Evolutionary conservation across 2,329 filamentous ascomycete species (phyloP), one percentile per base, ranked within the genome.

Genomic region (Dothiorella sarmentorum): DNA sequence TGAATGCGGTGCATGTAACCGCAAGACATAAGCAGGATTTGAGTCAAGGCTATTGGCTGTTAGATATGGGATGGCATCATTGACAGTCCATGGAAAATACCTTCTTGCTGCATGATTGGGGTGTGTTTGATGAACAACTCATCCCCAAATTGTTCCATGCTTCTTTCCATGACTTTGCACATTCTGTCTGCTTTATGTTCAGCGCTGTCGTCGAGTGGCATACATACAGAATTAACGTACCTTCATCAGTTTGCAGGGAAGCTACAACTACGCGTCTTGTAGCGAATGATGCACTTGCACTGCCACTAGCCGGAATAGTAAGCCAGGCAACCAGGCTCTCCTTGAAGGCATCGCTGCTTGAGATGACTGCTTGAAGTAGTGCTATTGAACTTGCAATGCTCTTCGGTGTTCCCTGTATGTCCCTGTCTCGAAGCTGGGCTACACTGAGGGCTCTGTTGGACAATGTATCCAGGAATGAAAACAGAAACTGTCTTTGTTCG

Each of bases 101-200:
- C 88, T 81, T 97, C 90, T 80, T 99, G 94, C 67, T 92, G 89
- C 37, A 94, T 69, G n/a, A 89, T 83, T 4, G 92, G 87, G 0
- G 88, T 84, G 72, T 97, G 91, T 60, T 85, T 89, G 65, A 97
- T 91, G 67, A 91, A 96, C 10, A 97, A 77, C 51, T 88, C 85
- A 66, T 97, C 92, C 1, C 90, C 90, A 71, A 97, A 96, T 49
- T 88, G 83, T 37, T 78, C 78, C 49, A 96, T 76, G 49, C 81
- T 83, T 67, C 85, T 90, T 66, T 91, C 85, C 58, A 93, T 70
- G 33, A 89, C 43, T 7, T 53, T 58, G 20, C 22, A 29, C 35
- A 61, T 55, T 13, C 42, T 53, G 6, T 53, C 56, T 61, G 18
- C 17, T 3, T 7, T 27, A 17, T n/a, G 5, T 9, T 59, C 22